Percentiles rank a stretch among this genome's conserved stretches.
These are phyloP conservation scores for Graphium sp. DNA, from an alignment of 2,329 filamentous ascomycete genomes.

Conservation along the genomic window DNA sequence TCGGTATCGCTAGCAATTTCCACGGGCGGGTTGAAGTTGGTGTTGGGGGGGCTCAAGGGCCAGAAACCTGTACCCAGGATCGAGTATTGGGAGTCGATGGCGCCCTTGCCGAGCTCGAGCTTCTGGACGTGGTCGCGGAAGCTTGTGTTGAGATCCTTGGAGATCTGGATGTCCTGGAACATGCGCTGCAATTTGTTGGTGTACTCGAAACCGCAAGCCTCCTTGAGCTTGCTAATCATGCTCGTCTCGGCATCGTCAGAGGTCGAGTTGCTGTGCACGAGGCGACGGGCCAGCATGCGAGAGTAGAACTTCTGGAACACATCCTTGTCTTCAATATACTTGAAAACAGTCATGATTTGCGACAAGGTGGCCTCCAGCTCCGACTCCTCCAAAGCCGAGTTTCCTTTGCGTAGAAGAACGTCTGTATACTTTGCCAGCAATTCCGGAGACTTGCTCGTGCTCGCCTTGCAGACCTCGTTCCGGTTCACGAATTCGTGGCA, in stretches of 20 bases:
- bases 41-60: constrained; percentile 76
- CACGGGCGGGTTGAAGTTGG: constrained; percentile 72
- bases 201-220: constrained; percentile 96
- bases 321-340: constrained; percentile 99
- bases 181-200: constrained; percentile 99
- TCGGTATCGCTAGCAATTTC: constrained; percentile 80
- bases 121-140: constrained; percentile 63
- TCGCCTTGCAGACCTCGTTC: constrained; percentile 88
- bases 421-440: constrained; percentile 92
- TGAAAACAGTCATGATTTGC: constrained; percentile 99
- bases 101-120: constrained; percentile 28
- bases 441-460: constrained; percentile 87
- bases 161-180: constrained; percentile 99
- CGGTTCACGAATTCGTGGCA: constrained; percentile 97
- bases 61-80: constrained; percentile 95
- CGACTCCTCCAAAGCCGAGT: constrained; percentile 81
- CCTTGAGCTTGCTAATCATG: constrained; percentile 99
- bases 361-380: constrained; percentile 78
- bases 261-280: constrained; percentile 89
- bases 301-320: constrained; percentile 99
- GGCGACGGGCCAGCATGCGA: constrained; percentile 81
- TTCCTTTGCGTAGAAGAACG: constrained; percentile 79
- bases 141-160: constrained; percentile 82
- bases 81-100: constrained; percentile 73
- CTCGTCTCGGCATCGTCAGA: constrained; percentile 96